Evolutionary conservation across 306 rosid genomes (phyloP).

Genomic region (Betula pendula): DNA sequence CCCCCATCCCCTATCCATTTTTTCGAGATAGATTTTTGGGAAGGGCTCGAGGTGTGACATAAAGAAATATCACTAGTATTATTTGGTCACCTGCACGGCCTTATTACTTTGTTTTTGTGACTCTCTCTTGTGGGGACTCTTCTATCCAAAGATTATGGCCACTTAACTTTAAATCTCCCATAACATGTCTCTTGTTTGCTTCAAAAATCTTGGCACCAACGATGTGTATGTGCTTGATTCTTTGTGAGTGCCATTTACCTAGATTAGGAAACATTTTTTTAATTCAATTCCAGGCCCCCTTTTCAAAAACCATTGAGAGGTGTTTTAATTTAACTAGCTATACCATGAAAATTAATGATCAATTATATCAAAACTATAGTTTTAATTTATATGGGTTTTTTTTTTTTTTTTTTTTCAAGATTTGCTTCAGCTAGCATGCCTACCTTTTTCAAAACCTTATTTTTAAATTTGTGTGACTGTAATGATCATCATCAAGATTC

Average conservation of each 20-base stretch:
- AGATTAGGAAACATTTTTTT: too few species aligned
- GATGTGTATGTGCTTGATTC: slow-evolving; percentile 43
- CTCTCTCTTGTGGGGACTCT: slow-evolving; percentile 57
- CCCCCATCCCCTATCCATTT: slow-evolving; percentile 33
- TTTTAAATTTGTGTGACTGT: slow-evolving; percentile 32
- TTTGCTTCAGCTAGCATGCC: slow-evolving; percentile 44
- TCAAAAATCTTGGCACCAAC: slow-evolving; percentile 37
- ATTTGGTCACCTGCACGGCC: slow-evolving; percentile 51
- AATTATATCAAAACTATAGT: too few species aligned
- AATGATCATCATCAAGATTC: slow-evolving; percentile 49
- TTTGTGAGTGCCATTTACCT: slow-evolving; percentile 50
- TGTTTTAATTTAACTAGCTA: too few species aligned
- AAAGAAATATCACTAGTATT: slow-evolving; percentile 26
- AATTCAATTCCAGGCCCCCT: too few species aligned
- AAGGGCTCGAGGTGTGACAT: slow-evolving; percentile 64
- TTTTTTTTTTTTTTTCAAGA: slow-evolving; percentile 13
- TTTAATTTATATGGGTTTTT: too few species aligned
- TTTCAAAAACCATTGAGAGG: too few species aligned
- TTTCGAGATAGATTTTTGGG: slow-evolving; percentile 62
- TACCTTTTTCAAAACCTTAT: slow-evolving; percentile 22
- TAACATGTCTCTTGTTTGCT: slow-evolving; percentile 51
- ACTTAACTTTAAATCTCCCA: slow-evolving; percentile 36
- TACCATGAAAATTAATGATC: too few species aligned
- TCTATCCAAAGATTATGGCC: too few species aligned
- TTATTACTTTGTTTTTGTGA: slow-evolving; percentile 35